Percentiles rank a stretch among this genome's conserved stretches.
Evolutionary conservation across 2,329 filamentous ascomycete genomes (phyloP).

Genomic region (Chrysosporium keratinophilum): DNA sequence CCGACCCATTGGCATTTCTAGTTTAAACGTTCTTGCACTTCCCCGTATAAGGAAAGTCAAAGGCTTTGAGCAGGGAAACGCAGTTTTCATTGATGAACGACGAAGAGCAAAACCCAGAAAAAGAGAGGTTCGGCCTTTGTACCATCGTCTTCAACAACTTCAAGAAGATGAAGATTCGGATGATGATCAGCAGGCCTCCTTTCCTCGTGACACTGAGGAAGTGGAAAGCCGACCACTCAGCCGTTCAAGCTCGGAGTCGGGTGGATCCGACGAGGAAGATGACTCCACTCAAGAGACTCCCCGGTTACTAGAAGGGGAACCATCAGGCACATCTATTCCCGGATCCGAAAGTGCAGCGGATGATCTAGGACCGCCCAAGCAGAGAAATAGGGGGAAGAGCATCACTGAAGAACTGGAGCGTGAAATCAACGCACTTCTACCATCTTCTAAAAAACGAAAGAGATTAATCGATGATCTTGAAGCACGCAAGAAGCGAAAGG

Average conservation of each 20-base stretch:
- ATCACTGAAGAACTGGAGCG: slow-evolving; percentile 21
- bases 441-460: slow-evolving; percentile 18
- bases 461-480: slow-evolving; percentile 33
- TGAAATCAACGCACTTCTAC: slow-evolving; percentile 17
- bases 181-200: slow-evolving; percentile 60
- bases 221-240: slow-evolving; percentile 72
- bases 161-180: slow-evolving; percentile 78
- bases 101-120: slow-evolving; percentile 45
- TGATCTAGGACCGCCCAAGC: slow-evolving; percentile 15
- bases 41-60: slow-evolving; percentile 63
- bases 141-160: slow-evolving; percentile 64
- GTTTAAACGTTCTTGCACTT: slow-evolving; percentile 52
- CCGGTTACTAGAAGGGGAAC: background rate
- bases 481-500: slow-evolving; percentile 67
- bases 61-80: slow-evolving; percentile 48
- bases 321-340: slow-evolving; percentile 10
- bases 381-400: slow-evolving; percentile 16
- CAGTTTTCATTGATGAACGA: slow-evolving; percentile 60
- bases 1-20: slow-evolving; percentile 26
- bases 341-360: slow-evolving; percentile 18
- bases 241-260: slow-evolving; percentile 49
- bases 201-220: slow-evolving; percentile 70
- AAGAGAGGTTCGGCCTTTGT: slow-evolving; percentile 65
- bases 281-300: slow-evolving; percentile 27
- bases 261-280: slow-evolving; percentile 43